phyloP scores from a whole-genome alignment of 1,284 basidiomycete species.

The Apiotrichum sp. region DNA sequence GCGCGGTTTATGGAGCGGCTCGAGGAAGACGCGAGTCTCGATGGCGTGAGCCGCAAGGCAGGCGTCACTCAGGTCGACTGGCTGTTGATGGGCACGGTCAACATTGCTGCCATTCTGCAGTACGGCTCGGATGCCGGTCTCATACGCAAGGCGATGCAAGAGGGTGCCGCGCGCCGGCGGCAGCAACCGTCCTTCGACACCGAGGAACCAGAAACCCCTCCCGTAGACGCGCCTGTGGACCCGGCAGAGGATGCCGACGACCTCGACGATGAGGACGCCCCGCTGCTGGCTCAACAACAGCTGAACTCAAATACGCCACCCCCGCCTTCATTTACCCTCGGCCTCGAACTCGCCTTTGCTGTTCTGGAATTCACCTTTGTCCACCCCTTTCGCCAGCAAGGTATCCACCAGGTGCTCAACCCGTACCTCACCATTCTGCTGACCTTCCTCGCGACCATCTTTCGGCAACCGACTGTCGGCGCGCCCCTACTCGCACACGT shows the following conservation, averaged over 20 bases:
- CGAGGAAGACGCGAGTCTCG: slow-evolving; percentile 54
- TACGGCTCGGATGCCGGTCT: slow-evolving; percentile 74
- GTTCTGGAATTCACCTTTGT: slow-evolving; percentile 68
- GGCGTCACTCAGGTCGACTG: slow-evolving; percentile 71
- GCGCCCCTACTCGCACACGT: slow-evolving; percentile 65
- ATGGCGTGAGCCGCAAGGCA: slow-evolving; percentile 52
- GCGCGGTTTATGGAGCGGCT: slow-evolving; percentile 81
- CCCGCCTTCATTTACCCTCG: slow-evolving; percentile 62
- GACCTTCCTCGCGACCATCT: slow-evolving; percentile 76
- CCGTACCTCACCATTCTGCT: slow-evolving; percentile 81
- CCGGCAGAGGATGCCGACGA: slow-evolving; percentile 3
- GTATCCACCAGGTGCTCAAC: slow-evolving; percentile 61
- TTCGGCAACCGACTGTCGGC: slow-evolving; percentile 60
- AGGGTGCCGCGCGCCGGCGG: slow-evolving; percentile 36
- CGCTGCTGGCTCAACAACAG: not conserved
- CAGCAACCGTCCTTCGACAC: slow-evolving; percentile 54
- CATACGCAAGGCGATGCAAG: slow-evolving; percentile 54
- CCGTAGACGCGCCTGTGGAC: too few species aligned
- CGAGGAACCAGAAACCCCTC: slow-evolving; percentile 29
- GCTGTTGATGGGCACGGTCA: slow-evolving; percentile 90
- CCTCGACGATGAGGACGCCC: slow-evolving; percentile 11
- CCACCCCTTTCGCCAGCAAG: slow-evolving; percentile 56
- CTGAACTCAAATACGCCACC: slow-evolving; percentile 39
- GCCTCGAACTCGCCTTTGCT: slow-evolving; percentile 70
- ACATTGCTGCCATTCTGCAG: slow-evolving; percentile 75